Evolutionary conservation across 805 yeast genomes (phyloP).

Genomic region (Candida cerambycidarum): DNA sequence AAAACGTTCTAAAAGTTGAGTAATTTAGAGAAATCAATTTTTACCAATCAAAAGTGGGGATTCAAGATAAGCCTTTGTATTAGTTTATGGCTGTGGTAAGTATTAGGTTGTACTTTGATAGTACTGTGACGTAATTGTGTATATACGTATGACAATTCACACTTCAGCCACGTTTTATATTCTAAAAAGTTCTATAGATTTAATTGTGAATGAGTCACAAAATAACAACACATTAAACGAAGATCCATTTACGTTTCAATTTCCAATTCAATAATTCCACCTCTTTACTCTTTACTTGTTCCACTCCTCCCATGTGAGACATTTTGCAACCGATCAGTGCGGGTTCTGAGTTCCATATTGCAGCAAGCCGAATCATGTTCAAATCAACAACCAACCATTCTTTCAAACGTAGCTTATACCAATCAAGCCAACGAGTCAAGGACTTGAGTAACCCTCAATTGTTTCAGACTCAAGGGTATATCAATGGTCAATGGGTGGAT

Average conservation of each 20-base stretch:
- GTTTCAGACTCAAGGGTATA: constrained; percentile 50
- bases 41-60: not conserved
- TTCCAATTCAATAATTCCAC: too few relatives aligned
- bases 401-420: constrained; percentile 3
- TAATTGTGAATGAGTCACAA: too few relatives aligned
- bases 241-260: too few relatives aligned
- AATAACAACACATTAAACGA: too few relatives aligned
- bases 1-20: constrained; percentile 1
- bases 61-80: too few relatives aligned
- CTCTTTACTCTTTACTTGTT: not conserved
- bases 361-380: not conserved
- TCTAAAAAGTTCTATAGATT: too few relatives aligned
- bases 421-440: constrained; percentile 9
- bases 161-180: too few relatives aligned
- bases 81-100: not conserved
- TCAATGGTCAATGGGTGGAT: constrained; percentile 74
- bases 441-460: constrained; percentile 13
- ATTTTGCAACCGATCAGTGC: constrained; percentile 4
- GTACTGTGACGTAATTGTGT: too few relatives aligned
- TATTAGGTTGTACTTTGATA: too few relatives aligned
- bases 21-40: too few relatives aligned
- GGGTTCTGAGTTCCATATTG: constrained; percentile 4
- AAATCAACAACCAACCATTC: not conserved
- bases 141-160: too few relatives aligned
- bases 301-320: not conserved